Conservation (phyloP, 768 basidiomycete species). For the Lentinus brumalis region DNA sequence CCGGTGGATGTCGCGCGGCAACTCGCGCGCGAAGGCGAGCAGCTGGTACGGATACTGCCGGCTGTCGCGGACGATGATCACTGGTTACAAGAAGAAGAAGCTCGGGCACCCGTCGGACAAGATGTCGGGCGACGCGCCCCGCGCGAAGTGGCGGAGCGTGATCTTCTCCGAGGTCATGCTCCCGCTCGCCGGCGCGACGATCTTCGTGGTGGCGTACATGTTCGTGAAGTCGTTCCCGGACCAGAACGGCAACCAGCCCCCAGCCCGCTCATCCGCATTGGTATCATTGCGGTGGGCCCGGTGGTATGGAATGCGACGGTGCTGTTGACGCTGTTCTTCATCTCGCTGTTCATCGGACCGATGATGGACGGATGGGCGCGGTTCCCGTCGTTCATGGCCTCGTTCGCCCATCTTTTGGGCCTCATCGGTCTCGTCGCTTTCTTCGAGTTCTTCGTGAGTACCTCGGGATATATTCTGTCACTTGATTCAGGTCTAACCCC, state of each 20-base stretch:
- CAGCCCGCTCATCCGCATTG: conserved; percentile 89
- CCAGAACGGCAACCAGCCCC: conserved; percentile 62
- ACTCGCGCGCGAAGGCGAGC: conserved; percentile 94
- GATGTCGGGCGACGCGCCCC: conserved; percentile 89
- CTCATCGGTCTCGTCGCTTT: conserved; percentile 84
- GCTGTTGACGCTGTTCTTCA: conserved; percentile 81
- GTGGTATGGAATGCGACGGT: conserved; percentile 94
- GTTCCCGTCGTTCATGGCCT: conserved; percentile 93
- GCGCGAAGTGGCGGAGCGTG: conserved; percentile 85
- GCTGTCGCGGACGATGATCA: conserved; percentile 94
- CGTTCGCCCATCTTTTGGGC: conserved; percentile 79
- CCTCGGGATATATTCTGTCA: conserved; percentile 13
- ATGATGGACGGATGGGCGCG: conserved; percentile 82
- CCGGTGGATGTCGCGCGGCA: conserved; percentile 99
- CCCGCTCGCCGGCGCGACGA: conserved; percentile 71
- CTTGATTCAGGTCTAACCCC: conserved; percentile 22
- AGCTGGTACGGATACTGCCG: conserved; percentile 99
- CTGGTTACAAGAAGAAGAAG: conserved; percentile 99
- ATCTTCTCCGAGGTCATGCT: conserved; percentile 82
- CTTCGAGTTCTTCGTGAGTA: conserved; percentile 94
- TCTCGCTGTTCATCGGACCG: conserved; percentile 91
- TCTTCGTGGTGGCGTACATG: conserved; percentile 88
- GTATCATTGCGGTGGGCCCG: conserved; percentile 86
- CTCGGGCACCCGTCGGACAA: conserved; percentile 98
- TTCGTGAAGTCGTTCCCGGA: conserved; percentile 91